Conservation (phyloP, 306 rosid species). For the Inga leiocalycina region DNA sequence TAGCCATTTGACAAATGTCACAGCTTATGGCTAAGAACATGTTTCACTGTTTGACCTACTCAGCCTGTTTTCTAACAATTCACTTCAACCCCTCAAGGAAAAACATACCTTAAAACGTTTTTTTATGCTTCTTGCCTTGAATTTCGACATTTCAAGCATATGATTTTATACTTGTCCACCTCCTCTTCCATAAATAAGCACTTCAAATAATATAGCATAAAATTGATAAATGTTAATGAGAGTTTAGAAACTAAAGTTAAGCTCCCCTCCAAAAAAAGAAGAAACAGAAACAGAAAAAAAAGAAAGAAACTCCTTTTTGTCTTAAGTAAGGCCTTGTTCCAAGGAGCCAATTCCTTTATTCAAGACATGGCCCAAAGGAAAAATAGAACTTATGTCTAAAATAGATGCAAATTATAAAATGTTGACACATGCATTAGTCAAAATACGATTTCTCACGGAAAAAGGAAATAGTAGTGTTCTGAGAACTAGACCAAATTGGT, state of each 20-base stretch:
- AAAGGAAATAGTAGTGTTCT: not conserved
- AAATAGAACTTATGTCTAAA: not conserved
- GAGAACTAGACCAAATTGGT: not conserved
- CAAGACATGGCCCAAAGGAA: slow-evolving; percentile 12
- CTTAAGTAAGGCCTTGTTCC: not conserved
- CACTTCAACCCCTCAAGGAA: not conserved
- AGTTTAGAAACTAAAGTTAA: slow-evolving; percentile 1
- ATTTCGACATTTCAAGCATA: slow-evolving; percentile 1
- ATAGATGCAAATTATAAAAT: not conserved
- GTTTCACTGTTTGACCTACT: slow-evolving; percentile 3
- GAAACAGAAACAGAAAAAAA: not conserved
- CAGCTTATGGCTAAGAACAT: not conserved
- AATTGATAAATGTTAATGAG: not conserved
- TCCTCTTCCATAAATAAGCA: not conserved
- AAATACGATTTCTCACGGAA: no score
- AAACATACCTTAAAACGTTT: slow-evolving; percentile 8
- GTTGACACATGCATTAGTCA: not conserved
- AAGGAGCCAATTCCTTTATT: slow-evolving; percentile 8
- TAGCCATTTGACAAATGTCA: slow-evolving; percentile 8
- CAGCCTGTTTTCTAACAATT: slow-evolving; percentile 14
- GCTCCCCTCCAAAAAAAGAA: not conserved
- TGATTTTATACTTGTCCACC: not conserved
- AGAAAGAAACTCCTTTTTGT: not conserved
- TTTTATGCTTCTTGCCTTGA: not conserved
- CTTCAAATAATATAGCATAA: not conserved